phyloP scores from a whole-genome alignment of 495 filamentous ascomycete species.

The Baudoinia panamericana region DNA sequence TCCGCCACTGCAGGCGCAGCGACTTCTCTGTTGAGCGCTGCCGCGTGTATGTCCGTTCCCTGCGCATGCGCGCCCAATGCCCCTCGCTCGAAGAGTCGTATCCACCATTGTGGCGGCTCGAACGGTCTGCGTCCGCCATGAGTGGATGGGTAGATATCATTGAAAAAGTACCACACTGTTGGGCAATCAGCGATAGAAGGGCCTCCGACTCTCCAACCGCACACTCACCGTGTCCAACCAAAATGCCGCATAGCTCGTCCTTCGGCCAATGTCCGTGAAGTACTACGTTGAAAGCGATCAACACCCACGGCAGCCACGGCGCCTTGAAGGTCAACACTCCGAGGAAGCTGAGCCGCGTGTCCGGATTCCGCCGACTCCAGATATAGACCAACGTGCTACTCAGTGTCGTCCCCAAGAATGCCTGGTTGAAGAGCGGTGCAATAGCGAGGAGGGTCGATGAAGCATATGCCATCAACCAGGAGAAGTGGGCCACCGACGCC shows the following conservation, averaged over 20 bases:
- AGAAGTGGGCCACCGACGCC: constrained; percentile 82
- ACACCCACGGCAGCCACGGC: constrained; percentile 90
- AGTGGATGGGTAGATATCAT: constrained; percentile 85
- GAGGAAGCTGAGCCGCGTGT: constrained; percentile 79
- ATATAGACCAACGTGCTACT: constrained; percentile 93
- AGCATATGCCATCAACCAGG: constrained; percentile 83
- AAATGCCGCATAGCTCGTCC: constrained; percentile 87
- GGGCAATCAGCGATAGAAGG: background rate
- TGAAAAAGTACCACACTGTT: constrained; percentile 90
- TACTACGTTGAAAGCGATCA: constrained; percentile 78
- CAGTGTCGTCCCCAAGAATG: constrained; percentile 81
- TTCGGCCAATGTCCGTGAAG: constrained; percentile 79
- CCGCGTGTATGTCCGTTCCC: constrained; percentile 18
- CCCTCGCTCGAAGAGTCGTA: constrained; percentile 58
- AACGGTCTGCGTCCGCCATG: constrained; percentile 74
- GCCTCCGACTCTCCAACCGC: background rate
- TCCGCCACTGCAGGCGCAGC: constrained; percentile 19
- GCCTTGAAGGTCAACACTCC: constrained; percentile 83
- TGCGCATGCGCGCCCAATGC: constrained; percentile 14
- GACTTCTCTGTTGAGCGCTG: constrained; percentile 18
- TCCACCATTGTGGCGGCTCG: constrained; percentile 87
- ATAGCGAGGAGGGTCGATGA: constrained; percentile 61
- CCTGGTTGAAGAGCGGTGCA: constrained; percentile 73
- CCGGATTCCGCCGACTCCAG: constrained; percentile 89
- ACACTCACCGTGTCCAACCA: constrained; percentile 64